These are phyloP conservation scores for Pythium periplocum DNA, from an alignment of 352 stramenopile genomes.

Conservation along the genomic window DNA sequence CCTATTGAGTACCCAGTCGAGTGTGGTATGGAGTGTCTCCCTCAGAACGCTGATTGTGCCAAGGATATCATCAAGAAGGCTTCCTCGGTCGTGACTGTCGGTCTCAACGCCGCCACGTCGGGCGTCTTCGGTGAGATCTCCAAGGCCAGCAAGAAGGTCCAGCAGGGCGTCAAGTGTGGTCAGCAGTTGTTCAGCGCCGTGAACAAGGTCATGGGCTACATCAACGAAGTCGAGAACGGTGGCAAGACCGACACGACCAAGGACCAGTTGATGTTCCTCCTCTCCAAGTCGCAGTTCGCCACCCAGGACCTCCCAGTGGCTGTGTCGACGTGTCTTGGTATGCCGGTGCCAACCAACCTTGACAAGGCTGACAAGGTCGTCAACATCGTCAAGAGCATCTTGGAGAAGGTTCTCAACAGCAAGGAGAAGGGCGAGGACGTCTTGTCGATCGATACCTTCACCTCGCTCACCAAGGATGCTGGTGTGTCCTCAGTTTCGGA, in stretches of 20 bases:
- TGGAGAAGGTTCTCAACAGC: slow-evolving; percentile 20
- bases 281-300: slow-evolving; percentile 43
- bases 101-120: slow-evolving; percentile 38
- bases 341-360: slow-evolving; percentile 17
- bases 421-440: slow-evolving; percentile 8
- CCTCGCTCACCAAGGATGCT: slow-evolving; percentile 8
- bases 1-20: slow-evolving; percentile 68
- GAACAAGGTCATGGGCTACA: slow-evolving; percentile 28
- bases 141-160: slow-evolving; percentile 32
- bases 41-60: slow-evolving; percentile 57
- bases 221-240: slow-evolving; percentile 5
- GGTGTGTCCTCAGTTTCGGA: neutral
- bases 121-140: slow-evolving; percentile 52
- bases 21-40: slow-evolving; percentile 63
- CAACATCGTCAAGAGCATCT: slow-evolving; percentile 25
- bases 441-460: slow-evolving; percentile 5
- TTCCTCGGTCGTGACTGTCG: slow-evolving; percentile 35
- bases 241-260: slow-evolving; percentile 17
- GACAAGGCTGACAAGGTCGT: slow-evolving; percentile 20
- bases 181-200: slow-evolving; percentile 41
- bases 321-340: slow-evolving; percentile 33
- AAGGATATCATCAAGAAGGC: slow-evolving; percentile 46
- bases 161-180: slow-evolving; percentile 37
- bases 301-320: slow-evolving; percentile 40
- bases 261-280: slow-evolving; percentile 28